A percentile compares a stretch with the other conserved stretches of the same genome.
phyloP scores from a whole-genome alignment of 1,139 yeast species.

The Kodamaea fungicola region DNA sequence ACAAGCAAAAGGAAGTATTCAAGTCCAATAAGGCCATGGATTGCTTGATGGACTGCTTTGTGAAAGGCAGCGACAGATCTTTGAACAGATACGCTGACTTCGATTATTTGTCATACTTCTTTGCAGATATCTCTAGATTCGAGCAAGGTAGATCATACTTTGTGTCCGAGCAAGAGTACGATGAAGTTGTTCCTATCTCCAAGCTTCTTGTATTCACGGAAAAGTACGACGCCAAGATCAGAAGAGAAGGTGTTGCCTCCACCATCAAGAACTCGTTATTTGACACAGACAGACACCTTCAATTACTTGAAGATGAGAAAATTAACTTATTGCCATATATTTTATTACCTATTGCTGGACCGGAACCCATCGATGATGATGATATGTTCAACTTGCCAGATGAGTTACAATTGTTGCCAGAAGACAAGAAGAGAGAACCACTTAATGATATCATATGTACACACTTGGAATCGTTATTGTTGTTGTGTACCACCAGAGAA shows the following conservation, averaged over 20 bases:
- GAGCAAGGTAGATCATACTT: conserved; percentile 73
- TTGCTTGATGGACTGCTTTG: conserved; percentile 86
- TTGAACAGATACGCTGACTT: conserved; percentile 70
- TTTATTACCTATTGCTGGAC: conserved; percentile 78
- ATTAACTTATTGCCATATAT: conserved; percentile 80
- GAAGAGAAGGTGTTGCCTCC: conserved; percentile 92
- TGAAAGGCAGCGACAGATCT: conserved; percentile 72
- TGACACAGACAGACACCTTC: conserved; percentile 67
- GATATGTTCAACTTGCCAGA: conserved; percentile 88
- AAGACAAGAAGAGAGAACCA: conserved; percentile 77
- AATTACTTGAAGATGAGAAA: conserved; percentile 55
- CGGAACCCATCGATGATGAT: conserved; percentile 75
- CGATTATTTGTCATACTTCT: conserved; percentile 83
- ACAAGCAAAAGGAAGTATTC: conserved; percentile 38
- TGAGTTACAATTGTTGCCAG: conserved; percentile 75
- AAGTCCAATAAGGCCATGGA: conserved; percentile 64
- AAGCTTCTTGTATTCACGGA: conserved; percentile 83
- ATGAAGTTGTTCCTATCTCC: conserved; percentile 73
- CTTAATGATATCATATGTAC: conserved; percentile 58
- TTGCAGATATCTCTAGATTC: conserved; percentile 82
- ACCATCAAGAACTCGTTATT: conserved; percentile 88
- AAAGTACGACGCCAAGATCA: conserved; percentile 66
- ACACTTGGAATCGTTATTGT: conserved; percentile 72
- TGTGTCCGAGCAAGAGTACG: conserved; percentile 67
- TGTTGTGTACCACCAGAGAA: conserved; percentile 70